Evolutionary conservation across 805 yeast species (phyloP).

Genomic region (Jamesozyma lodderae): DNA sequence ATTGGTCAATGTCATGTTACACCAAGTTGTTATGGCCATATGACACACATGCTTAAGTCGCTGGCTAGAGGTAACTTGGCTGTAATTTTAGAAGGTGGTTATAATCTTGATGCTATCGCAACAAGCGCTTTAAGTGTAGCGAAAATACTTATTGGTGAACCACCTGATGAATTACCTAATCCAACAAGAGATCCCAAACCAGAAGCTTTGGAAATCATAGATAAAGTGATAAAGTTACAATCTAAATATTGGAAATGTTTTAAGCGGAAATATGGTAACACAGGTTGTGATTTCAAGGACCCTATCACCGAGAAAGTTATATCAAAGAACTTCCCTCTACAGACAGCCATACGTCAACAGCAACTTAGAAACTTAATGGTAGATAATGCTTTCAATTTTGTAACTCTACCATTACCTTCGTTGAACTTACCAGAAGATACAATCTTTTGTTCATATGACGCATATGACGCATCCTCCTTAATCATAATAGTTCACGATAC

Average conservation of each 20-base stretch:
- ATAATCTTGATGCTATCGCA: slow-evolving; percentile 84
- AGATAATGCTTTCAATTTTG: slow-evolving; percentile 43
- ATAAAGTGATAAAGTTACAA: slow-evolving; percentile 71
- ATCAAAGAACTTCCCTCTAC: slow-evolving; percentile 42
- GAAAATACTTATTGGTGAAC: slow-evolving; percentile 85
- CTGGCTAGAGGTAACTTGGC: slow-evolving; percentile 83
- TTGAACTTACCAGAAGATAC: slow-evolving; percentile 29
- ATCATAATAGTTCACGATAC: slow-evolving; percentile 80
- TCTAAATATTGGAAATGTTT: slow-evolving; percentile 82
- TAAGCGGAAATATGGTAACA: slow-evolving; percentile 50
- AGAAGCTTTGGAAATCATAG: slow-evolving; percentile 71
- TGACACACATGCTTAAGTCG: slow-evolving; percentile 86
- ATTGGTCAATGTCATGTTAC: slow-evolving; percentile 95
- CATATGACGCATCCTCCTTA: slow-evolving; percentile 55
- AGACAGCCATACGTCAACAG: slow-evolving; percentile 65
- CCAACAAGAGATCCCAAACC: slow-evolving; percentile 47
- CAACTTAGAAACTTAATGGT: slow-evolving; percentile 50
- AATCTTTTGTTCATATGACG: slow-evolving; percentile 52
- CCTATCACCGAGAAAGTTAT: slow-evolving; percentile 24
- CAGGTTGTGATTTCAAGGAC: slow-evolving; percentile 32
- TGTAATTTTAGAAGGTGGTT: slow-evolving; percentile 93
- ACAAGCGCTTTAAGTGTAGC: slow-evolving; percentile 87
- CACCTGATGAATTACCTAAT: slow-evolving; percentile 70
- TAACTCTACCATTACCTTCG: slow-evolving; percentile 54
- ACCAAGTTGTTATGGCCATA: slow-evolving; percentile 92